A percentile compares a stretch with the other conserved stretches of the same genome.
Evolutionary conservation across 2,329 filamentous ascomycete species (phyloP).

Genomic region (Xylariales sp.): DNA sequence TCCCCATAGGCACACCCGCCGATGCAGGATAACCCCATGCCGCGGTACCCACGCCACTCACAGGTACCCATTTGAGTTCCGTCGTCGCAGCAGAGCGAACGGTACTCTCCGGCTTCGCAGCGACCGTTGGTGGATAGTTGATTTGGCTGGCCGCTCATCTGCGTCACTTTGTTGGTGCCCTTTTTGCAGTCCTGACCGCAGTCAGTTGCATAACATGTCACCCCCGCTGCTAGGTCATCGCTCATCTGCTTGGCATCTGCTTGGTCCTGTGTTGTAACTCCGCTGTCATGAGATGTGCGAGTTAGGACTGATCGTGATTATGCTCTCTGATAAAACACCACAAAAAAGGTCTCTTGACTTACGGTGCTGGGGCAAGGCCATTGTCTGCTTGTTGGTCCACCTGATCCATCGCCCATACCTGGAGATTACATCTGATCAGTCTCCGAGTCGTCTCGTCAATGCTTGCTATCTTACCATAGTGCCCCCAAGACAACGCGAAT

Average conservation of each 20-base stretch:
- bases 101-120: not conserved
- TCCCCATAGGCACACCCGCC: conserved; percentile 6
- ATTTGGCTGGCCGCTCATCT: conserved; percentile 13
- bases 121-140: not conserved
- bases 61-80: conserved; percentile 3
- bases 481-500: too few species aligned
- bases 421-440: too few species aligned
- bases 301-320: too few species aligned
- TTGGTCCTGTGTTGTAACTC: too few species aligned
- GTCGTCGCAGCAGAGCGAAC: conserved; percentile 7
- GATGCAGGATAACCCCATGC: not conserved
- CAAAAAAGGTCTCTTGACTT: too few species aligned
- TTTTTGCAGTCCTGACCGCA: not conserved
- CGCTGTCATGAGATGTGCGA: too few species aligned
- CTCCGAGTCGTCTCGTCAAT: too few species aligned
- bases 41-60: conserved; percentile 14
- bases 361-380: too few species aligned
- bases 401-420: conserved; percentile 32
- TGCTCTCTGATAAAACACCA: too few species aligned
- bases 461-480: too few species aligned
- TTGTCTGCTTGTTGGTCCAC: not conserved
- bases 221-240: not conserved
- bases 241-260: not conserved
- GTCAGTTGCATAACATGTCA: not conserved
- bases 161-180: not conserved